Percentiles rank a stretch among this genome's conserved stretches.
These are phyloP conservation scores for Huntiella moniliformis DNA, from an alignment of 2,329 filamentous ascomycete genomes.

Conservation along the genomic window DNA sequence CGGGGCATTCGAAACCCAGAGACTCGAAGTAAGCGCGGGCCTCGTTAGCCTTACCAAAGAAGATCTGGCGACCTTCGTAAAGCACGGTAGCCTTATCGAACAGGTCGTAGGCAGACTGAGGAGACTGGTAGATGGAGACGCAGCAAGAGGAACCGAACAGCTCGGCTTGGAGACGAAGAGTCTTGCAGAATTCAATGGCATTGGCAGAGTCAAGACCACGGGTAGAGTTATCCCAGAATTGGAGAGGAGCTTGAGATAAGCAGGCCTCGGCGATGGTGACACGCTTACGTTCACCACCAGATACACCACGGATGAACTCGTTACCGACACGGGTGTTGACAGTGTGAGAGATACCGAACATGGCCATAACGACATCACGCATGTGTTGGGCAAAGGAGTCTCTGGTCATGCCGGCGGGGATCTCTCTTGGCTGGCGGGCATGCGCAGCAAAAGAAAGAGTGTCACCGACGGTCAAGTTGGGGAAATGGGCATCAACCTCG, in stretches of 20 bases:
- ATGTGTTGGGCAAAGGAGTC: conserved; percentile 40
- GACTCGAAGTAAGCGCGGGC: conserved; percentile 48
- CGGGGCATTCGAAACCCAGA: conserved; percentile 47
- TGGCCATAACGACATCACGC: conserved; percentile 55
- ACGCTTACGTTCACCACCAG: conserved; percentile 53
- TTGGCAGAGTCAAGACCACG: conserved; percentile 58
- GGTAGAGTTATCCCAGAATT: conserved; percentile 55
- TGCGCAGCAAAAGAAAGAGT: conserved; percentile 61
- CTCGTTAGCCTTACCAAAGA: conserved; percentile 42
- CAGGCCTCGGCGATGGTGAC: conserved; percentile 44
- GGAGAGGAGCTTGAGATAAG: conserved; percentile 39
- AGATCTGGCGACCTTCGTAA: conserved; percentile 63
- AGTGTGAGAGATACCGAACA: conserved; percentile 57
- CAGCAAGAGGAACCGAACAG: conserved; percentile 45
- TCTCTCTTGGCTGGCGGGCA: conserved; percentile 43
- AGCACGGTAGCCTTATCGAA: conserved; percentile 62
- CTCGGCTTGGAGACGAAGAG: conserved; percentile 47
- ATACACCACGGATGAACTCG: conserved; percentile 56
- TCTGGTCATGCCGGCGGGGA: conserved; percentile 38
- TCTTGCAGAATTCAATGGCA: conserved; percentile 57
- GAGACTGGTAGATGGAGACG: conserved; percentile 61
- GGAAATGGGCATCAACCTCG: conserved; percentile 69
- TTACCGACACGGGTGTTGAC: conserved; percentile 56
- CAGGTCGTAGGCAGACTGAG: conserved; percentile 47
- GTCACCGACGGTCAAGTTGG: conserved; percentile 57